These are phyloP conservation scores for Euphorbia peplus DNA, from an alignment of 345 rosid genomes.

Conservation along the genomic window DNA sequence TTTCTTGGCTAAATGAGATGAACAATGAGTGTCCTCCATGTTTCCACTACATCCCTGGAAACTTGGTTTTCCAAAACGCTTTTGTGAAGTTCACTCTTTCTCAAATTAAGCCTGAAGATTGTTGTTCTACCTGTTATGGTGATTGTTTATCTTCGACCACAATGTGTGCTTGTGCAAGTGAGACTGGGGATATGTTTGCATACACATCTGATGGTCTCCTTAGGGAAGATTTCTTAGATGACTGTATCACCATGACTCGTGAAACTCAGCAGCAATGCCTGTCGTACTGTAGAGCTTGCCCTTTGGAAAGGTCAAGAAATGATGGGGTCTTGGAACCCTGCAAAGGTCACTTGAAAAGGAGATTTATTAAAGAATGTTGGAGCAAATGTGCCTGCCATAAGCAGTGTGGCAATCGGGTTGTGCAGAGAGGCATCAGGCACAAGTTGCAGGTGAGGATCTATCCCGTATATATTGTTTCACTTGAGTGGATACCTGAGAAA, in stretches of 20 bases:
- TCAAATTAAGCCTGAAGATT: slow-evolving; percentile 46
- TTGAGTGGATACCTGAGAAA: background rate
- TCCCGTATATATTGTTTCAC: background rate
- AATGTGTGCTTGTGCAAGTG: slow-evolving; percentile 57
- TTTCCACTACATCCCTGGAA: slow-evolving; percentile 62
- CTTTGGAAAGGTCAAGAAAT: slow-evolving; percentile 57
- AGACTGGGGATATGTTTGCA: slow-evolving; percentile 40
- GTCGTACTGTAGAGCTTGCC: slow-evolving; percentile 62
- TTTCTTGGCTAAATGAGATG: slow-evolving; percentile 76
- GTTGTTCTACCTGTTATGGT: slow-evolving; percentile 64
- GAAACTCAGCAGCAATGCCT: slow-evolving; percentile 49
- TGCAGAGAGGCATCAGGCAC: slow-evolving; percentile 76
- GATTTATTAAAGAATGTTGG: slow-evolving; percentile 84
- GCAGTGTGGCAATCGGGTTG: slow-evolving; percentile 81
- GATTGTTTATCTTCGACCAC: slow-evolving; percentile 56
- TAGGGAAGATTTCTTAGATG: slow-evolving; percentile 56
- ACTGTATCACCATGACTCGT: slow-evolving; percentile 53
- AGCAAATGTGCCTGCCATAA: slow-evolving; percentile 75
- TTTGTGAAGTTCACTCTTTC: slow-evolving; percentile 55
- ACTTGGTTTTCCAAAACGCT: slow-evolving; percentile 55
- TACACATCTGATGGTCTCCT: slow-evolving; percentile 59
- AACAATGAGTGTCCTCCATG: slow-evolving; percentile 49
- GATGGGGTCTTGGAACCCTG: slow-evolving; percentile 56
- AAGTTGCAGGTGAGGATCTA: slow-evolving; percentile 59
- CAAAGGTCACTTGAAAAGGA: slow-evolving; percentile 84